These are phyloP conservation scores for Gnaphalium uliginosum DNA, from an alignment of 129 eudicot genomes.

Conservation along the genomic window DNA sequence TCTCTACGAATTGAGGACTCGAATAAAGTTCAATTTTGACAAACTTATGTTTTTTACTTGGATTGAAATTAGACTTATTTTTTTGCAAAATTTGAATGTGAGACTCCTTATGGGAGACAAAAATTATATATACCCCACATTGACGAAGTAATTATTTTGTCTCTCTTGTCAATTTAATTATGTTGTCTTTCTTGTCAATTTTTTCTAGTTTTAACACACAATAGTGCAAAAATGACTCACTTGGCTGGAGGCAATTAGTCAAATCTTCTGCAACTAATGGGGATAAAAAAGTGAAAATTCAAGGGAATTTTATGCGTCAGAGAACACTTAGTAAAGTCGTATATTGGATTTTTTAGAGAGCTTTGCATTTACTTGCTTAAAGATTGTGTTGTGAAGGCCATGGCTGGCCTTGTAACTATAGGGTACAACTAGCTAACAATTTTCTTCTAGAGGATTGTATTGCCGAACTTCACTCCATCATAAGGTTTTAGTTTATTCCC, in stretches of 20 bases:
- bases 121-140: background rate
- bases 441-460: background rate
- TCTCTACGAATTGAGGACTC: background rate
- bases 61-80: background rate
- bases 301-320: background rate
- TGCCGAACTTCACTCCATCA: background rate
- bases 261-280: background rate
- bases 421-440: background rate
- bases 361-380: background rate
- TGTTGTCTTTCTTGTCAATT: background rate
- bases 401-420: background rate
- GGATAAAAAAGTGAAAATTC: background rate
- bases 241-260: background rate
- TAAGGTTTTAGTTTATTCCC: background rate
- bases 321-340: background rate
- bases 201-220: background rate
- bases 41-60: background rate
- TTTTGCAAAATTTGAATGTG: background rate
- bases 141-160: background rate
- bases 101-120: background rate
- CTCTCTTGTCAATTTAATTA: background rate
- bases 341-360: background rate
- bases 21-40: background rate
- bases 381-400: background rate
- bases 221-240: background rate